These are phyloP conservation scores for Zymoseptoria tritici DNA, from an alignment of 2,329 filamentous ascomycete species.

Conservation along the genomic window DNA sequence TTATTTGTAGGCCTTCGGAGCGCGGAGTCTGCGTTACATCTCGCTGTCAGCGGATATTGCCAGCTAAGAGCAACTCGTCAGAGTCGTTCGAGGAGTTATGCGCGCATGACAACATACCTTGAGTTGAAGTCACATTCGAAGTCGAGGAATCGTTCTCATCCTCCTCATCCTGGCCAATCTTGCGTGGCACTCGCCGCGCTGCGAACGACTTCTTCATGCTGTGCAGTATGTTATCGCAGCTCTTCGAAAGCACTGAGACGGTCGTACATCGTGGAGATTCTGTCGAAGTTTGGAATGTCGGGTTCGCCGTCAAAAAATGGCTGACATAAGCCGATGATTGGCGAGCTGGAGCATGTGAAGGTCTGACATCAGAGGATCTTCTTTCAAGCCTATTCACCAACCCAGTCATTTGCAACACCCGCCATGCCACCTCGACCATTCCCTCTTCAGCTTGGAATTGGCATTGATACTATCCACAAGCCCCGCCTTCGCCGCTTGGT, in stretches of 20 bases:
- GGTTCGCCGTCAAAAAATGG: neutral
- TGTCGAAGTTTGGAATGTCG: neutral
- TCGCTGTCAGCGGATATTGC: slow-evolving; percentile 34
- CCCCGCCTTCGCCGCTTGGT: slow-evolving; percentile 17
- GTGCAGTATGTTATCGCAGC: neutral
- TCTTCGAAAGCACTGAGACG: neutral
- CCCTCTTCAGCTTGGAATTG: slow-evolving; percentile 60
- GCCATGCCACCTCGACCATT: slow-evolving; percentile 47
- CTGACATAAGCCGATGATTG: neutral
- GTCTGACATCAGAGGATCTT: neutral
- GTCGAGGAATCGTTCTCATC: slow-evolving; percentile 43
- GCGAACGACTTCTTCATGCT: slow-evolving; percentile 53
- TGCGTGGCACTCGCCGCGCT: slow-evolving; percentile 61
- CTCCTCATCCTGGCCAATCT: slow-evolving; percentile 61
- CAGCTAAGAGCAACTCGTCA: slow-evolving; percentile 17
- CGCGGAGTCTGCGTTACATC: slow-evolving; percentile 35
- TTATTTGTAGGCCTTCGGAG: slow-evolving; percentile 49
- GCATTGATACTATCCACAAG: slow-evolving; percentile 70
- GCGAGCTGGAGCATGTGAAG: neutral
- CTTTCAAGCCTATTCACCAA: neutral
- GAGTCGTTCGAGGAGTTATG: slow-evolving; percentile 4
- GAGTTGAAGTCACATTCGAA: slow-evolving; percentile 8
- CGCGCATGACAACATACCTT: slow-evolving; percentile 18
- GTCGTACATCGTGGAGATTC: neutral
- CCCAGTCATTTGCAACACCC: neutral